These are phyloP conservation scores for Rhodotorula kratochvilovae DNA, from an alignment of 768 basidiomycete species.

Conservation along the genomic window DNA sequence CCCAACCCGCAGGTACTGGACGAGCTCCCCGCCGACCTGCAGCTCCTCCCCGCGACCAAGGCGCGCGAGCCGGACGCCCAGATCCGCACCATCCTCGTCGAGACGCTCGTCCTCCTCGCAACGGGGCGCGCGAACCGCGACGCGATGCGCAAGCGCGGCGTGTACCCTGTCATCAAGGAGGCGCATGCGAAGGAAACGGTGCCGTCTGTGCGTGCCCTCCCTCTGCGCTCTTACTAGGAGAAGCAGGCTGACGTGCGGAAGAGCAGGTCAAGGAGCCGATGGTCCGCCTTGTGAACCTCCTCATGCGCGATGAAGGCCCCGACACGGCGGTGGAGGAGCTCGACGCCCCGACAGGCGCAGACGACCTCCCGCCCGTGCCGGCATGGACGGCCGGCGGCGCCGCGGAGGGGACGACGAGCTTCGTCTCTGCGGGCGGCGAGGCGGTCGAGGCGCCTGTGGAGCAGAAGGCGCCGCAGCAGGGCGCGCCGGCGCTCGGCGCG, in stretches of 20 bases:
- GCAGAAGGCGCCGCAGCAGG: not conserved
- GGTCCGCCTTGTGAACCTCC: constrained; percentile 77
- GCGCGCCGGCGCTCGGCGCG: constrained; percentile 20
- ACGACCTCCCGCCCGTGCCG: not conserved
- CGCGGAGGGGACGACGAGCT: not conserved
- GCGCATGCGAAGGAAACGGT: constrained; percentile 71
- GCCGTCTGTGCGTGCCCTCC: constrained; percentile 7
- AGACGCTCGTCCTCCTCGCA: constrained; percentile 80
- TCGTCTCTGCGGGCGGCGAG: constrained; percentile 17
- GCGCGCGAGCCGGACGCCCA: constrained; percentile 70
- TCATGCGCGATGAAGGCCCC: constrained; percentile 70
- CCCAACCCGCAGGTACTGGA: constrained; percentile 71
- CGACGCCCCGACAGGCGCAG: constrained; percentile 46
- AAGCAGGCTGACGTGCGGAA: not conserved
- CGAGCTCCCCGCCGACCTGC: constrained; percentile 71
- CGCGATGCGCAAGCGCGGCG: constrained; percentile 69
- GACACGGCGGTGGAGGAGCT: constrained; percentile 47
- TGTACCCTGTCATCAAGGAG: constrained; percentile 76
- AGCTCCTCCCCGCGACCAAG: constrained; percentile 82
- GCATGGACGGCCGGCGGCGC: not conserved
- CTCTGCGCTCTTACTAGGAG: not conserved
- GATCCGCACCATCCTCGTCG: constrained; percentile 77
- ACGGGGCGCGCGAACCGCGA: constrained; percentile 86
- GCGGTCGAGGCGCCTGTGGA: not conserved
- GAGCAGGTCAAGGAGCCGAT: constrained; percentile 76